These are phyloP conservation scores for Erodium chrysanthum DNA, from an alignment of 441 rosid genomes.

Conservation along the genomic window DNA sequence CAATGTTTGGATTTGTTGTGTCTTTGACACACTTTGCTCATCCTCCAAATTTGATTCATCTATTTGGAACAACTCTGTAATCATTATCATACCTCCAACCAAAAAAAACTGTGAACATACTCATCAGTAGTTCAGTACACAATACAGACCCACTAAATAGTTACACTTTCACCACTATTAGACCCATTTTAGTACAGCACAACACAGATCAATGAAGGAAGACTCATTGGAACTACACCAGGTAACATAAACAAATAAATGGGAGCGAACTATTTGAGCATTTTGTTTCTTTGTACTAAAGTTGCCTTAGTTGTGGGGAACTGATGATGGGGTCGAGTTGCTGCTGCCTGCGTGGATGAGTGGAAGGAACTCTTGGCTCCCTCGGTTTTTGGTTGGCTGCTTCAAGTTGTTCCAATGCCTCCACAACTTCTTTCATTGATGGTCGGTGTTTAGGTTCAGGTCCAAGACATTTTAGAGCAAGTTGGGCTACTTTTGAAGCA, in stretches of 20 bases:
- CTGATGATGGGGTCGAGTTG: background rate
- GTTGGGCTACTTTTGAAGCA: slow-evolving; percentile 2
- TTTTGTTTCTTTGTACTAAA: background rate
- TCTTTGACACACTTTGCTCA: too few species aligned
- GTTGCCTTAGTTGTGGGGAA: background rate
- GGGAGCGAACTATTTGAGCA: background rate
- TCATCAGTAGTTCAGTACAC: too few species aligned
- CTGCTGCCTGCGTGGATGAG: background rate
- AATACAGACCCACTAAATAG: background rate
- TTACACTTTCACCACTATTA: background rate
- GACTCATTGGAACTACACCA: background rate
- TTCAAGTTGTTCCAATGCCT: background rate
- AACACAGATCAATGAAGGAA: background rate
- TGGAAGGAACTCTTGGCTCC: background rate
- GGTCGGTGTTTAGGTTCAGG: slow-evolving; percentile 1
- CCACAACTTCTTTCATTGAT: background rate
- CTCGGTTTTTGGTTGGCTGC: background rate
- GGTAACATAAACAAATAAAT: background rate
- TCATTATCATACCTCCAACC: too few species aligned
- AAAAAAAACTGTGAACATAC: too few species aligned
- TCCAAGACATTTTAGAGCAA: background rate
- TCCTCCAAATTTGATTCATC: too few species aligned
- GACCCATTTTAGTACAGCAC: background rate
- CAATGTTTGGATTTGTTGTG: too few species aligned
- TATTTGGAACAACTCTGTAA: too few species aligned